phyloP scores from a whole-genome alignment of 768 basidiomycete species.

The Cystofilobasidium bisporidii region DNA sequence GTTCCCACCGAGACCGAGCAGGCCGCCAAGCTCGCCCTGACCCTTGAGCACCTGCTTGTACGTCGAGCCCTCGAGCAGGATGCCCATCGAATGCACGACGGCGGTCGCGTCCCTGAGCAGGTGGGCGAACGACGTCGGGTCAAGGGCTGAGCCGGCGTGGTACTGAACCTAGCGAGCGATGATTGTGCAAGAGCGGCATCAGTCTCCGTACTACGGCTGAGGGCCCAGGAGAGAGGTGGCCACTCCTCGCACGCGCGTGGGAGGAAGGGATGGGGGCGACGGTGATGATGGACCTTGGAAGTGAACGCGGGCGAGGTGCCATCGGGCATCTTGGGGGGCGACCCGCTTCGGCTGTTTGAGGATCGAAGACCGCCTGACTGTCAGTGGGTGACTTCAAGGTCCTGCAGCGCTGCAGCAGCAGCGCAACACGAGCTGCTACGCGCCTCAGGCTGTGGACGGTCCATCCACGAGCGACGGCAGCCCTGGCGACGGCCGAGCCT shows the following conservation, averaged over 20 bases:
- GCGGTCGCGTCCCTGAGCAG: conserved; percentile 59
- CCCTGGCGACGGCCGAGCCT: conserved; percentile 89
- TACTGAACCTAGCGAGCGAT: conserved; percentile 64
- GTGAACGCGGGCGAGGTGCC: conserved; percentile 85
- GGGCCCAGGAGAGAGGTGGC: too few species aligned
- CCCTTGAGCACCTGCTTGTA: conserved; percentile 67
- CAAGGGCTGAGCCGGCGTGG: conserved; percentile 71
- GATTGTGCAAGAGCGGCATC: too few species aligned
- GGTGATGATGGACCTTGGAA: conserved; percentile 49
- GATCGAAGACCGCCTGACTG: too few species aligned
- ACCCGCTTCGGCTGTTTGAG: conserved; percentile 78
- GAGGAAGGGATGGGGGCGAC: neutral
- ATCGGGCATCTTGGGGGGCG: conserved; percentile 74
- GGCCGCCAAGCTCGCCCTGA: neutral
- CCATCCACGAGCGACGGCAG: conserved; percentile 73
- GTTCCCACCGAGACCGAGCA: conserved; percentile 39
- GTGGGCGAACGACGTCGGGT: conserved; percentile 60
- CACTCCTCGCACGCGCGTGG: too few species aligned
- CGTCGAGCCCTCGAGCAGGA: conserved; percentile 63
- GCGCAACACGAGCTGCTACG: too few species aligned
- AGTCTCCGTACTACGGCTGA: too few species aligned
- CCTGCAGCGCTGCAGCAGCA: too few species aligned
- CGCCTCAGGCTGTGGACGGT: conserved; percentile 85
- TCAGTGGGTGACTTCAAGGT: too few species aligned
- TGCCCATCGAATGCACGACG: conserved; percentile 89